Evolutionary conservation across 2,329 filamentous ascomycete species (phyloP).

Genomic region (Diaporthe sp.): DNA sequence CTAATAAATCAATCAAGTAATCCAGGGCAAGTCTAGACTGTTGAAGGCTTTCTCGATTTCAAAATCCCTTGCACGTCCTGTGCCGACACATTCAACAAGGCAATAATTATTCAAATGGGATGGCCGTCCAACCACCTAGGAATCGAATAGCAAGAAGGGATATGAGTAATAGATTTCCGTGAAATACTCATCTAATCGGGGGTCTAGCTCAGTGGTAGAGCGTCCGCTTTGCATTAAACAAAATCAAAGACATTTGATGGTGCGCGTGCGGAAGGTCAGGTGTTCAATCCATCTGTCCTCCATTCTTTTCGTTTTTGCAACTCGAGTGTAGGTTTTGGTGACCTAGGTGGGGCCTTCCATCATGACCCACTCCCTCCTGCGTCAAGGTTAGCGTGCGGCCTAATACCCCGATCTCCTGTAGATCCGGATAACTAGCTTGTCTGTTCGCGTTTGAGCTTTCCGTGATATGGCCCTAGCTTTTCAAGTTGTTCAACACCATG

Average conservation of each 20-base stretch:
- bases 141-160: too few relatives aligned
- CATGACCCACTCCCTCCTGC: neutral
- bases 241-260: neutral
- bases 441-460: too few relatives aligned
- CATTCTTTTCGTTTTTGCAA: conserved; percentile 7
- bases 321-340: neutral
- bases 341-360: neutral
- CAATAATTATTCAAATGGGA: neutral
- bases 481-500: neutral
- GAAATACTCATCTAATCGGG: neutral
- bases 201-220: conserved; percentile 31
- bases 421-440: too few relatives aligned
- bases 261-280: conserved; percentile 17
- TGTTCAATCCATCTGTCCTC: conserved; percentile 29
- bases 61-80: neutral
- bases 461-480: neutral
- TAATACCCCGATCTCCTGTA: too few relatives aligned
- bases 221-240: conserved; percentile 27
- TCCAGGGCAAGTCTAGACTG: too few relatives aligned
- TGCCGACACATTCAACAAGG: too few relatives aligned
- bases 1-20: neutral
- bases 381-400: neutral
- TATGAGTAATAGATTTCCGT: too few relatives aligned
- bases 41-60: too few relatives aligned
- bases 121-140: neutral